Evolutionary conservation across 2,329 filamentous ascomycete genomes (phyloP).

Genomic region (Nectriaceae sp.): DNA sequence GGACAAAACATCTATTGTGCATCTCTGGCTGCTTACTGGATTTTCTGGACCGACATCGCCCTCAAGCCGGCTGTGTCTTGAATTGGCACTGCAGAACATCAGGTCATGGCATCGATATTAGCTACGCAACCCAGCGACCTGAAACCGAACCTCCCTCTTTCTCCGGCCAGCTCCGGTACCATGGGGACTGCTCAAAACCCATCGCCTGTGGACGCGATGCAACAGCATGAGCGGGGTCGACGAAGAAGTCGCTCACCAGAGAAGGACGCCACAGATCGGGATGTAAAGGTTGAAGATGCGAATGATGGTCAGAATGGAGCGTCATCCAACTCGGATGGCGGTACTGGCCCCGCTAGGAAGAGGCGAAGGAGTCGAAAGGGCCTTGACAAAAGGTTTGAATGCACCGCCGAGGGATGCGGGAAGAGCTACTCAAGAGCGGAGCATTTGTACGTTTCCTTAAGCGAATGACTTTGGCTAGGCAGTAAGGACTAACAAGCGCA

Average conservation of each 20-base stretch:
- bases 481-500: conserved; percentile 30
- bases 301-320: conserved; percentile 39
- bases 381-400: conserved; percentile 80
- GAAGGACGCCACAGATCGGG: conserved; percentile 43
- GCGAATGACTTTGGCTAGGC: background rate
- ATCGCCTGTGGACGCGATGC: conserved; percentile 35
- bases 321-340: conserved; percentile 56
- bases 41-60: conserved; percentile 1
- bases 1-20: too few species aligned
- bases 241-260: conserved; percentile 45
- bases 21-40: background rate
- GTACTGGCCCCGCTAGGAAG: conserved; percentile 62
- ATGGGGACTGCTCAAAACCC: conserved; percentile 46
- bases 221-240: conserved; percentile 38
- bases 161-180: conserved; percentile 39
- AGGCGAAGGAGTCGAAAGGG: conserved; percentile 74
- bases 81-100: conserved; percentile 8
- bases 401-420: conserved; percentile 82
- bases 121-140: conserved; percentile 25
- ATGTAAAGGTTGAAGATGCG: conserved; percentile 39
- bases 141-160: conserved; percentile 39
- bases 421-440: conserved; percentile 97
- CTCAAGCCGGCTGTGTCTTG: conserved; percentile 1
- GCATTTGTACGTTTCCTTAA: conserved; percentile 68
- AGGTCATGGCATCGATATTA: conserved; percentile 31